Base-by-base conservation (phyloP, 306 rosid species). In the Senna tora region DNA sequence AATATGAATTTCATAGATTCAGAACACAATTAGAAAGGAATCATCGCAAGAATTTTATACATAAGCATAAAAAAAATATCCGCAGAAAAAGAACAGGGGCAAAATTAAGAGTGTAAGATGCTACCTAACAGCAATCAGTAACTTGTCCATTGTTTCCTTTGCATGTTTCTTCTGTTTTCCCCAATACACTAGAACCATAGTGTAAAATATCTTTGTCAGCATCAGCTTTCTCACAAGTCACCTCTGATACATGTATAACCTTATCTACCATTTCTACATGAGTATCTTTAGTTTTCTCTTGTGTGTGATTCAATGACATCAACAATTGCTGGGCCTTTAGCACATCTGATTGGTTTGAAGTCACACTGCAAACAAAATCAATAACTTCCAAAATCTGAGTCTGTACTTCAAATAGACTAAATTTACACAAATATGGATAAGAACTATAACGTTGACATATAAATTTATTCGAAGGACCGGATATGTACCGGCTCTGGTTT, bases 191-290 rank as follows among this genome's bases (percentile, higher is more conserved):
- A 46, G 87, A 53, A 43, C 73, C 76, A 72, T 72, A 43, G 14
- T 82, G 67, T 36, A 82, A 75, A 64, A 73, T 65, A 63, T 74
- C 86, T 69, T 76, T 69, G 49, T 39, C 65, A 73, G 78, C 42
- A 64, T 65, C 84, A 72, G 77, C 80, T 73, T 77, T 76, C 78
- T 86, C 89, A 69, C 79, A 76, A 45, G 79, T 76, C 77, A 83
- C 92, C 82, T 94, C 88, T 14, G 92, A 65, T 47, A 89, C 83
- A 65, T 81, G 81, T 33, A 86, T 82, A 47, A 87, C 81, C 79
- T 88, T 89, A 73, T 91, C 97, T 50, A 89, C 77, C 68, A 84
- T 63, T 63, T 86, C 74, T 20, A 81, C 82, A 42, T 65, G 67
- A 62, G 88, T 73, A 79, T 87, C 92, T 69, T 79, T 83, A 62